Conservation (phyloP, 768 basidiomycete genomes). For the Mycena crocata region DNA sequence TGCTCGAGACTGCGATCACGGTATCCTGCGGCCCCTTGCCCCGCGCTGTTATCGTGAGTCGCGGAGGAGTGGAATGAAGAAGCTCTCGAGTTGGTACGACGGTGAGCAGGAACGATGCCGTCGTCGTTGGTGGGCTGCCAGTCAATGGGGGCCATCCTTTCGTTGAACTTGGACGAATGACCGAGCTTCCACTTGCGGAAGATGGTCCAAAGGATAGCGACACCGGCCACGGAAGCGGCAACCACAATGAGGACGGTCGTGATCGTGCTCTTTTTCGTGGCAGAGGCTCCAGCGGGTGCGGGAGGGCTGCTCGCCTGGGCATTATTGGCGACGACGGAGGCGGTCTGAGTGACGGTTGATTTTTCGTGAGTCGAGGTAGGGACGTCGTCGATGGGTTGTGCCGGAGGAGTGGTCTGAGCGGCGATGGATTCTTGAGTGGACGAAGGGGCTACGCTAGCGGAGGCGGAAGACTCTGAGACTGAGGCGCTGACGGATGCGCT, state of each 20-base stretch:
- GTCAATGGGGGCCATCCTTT: constrained; percentile 88
- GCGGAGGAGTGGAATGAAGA: constrained; percentile 79
- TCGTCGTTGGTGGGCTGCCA: constrained; percentile 78
- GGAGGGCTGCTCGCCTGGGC: constrained; percentile 44
- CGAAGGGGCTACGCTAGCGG: constrained; percentile 22
- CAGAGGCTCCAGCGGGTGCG: constrained; percentile 38
- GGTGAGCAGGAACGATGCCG: constrained; percentile 60
- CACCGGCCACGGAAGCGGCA: constrained; percentile 73
- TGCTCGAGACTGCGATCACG: constrained; percentile 69
- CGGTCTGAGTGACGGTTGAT: constrained; percentile 37
- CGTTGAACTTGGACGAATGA: constrained; percentile 82
- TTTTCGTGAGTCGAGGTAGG: constrained; percentile 29
- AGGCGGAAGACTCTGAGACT: not conserved
- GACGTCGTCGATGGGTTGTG: not conserved
- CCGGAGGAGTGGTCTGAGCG: constrained; percentile 17
- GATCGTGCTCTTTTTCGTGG: constrained; percentile 51
- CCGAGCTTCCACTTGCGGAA: constrained; percentile 94
- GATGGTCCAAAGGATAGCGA: constrained; percentile 86
- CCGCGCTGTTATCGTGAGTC: constrained; percentile 45
- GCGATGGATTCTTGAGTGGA: constrained; percentile 34
- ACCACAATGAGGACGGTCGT: constrained; percentile 77
- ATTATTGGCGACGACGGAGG: constrained; percentile 35
- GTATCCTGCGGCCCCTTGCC: constrained; percentile 31
- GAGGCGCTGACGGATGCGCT: constrained; percentile 33
- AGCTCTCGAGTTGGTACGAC: constrained; percentile 65